Percentiles rank a stretch among this genome's conserved stretches.
phyloP scores from a whole-genome alignment of 2,329 filamentous ascomycete genomes.

The Paraphaeosphaeria sporulosa region DNA sequence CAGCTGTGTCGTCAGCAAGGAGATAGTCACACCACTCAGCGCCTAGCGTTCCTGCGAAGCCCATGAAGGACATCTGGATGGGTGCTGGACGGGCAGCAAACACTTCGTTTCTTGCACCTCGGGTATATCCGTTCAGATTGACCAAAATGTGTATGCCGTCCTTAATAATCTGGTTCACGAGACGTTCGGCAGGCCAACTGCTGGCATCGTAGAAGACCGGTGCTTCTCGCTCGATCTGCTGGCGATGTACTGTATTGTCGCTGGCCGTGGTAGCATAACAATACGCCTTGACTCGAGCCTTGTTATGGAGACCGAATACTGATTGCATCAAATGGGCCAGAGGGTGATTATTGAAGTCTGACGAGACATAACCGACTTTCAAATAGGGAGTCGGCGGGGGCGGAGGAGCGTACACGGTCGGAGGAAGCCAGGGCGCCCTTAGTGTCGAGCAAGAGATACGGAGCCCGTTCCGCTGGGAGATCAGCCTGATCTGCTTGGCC shows the following conservation, averaged over 20 bases:
- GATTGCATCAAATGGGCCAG: constrained; percentile 98
- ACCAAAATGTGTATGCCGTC: constrained; percentile 94
- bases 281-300: constrained; percentile 76
- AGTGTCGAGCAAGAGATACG: constrained; percentile 92
- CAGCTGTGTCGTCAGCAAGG: constrained; percentile 85
- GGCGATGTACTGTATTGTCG: constrained; percentile 86
- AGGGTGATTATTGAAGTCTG: constrained; percentile 98
- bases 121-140: constrained; percentile 97
- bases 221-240: constrained; percentile 91
- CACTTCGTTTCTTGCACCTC: constrained; percentile 95
- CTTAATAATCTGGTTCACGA: constrained; percentile 84
- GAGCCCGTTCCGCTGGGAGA: constrained; percentile 92
- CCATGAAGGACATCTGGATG: constrained; percentile 99
- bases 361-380: constrained; percentile 96
- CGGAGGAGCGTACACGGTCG: constrained; percentile 83
- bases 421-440: constrained; percentile 83
- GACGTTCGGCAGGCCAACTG: constrained; percentile 80
- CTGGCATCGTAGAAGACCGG: constrained; percentile 91
- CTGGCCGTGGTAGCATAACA: constrained; percentile 96
- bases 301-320: constrained; percentile 90
- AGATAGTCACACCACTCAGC: constrained; percentile 99
- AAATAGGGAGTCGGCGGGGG: constrained; percentile 80
- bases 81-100: constrained; percentile 94
- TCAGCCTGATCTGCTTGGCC: constrained; percentile 88
- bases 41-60: constrained; percentile 92